These are phyloP conservation scores for Venturia effusa DNA, from an alignment of 2,329 filamentous ascomycete genomes.

Conservation along the genomic window DNA sequence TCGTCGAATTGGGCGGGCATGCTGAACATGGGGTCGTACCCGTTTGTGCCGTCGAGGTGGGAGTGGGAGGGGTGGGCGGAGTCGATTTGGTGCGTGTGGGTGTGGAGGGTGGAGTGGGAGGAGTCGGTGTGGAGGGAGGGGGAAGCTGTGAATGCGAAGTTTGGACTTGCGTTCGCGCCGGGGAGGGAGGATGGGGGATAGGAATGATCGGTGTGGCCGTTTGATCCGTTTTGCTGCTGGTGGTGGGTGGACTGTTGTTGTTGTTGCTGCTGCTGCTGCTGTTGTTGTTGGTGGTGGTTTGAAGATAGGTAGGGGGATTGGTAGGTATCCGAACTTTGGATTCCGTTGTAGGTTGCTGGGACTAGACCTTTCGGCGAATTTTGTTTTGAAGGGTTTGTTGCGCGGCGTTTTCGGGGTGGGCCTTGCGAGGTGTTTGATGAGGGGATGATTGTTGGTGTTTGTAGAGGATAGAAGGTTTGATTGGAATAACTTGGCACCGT, in stretches of 20 bases:
- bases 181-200: not conserved
- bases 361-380: not conserved
- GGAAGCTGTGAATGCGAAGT: not conserved
- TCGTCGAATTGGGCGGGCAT: constrained; percentile 20
- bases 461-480: not conserved
- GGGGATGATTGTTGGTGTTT: constrained; percentile 6
- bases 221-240: not conserved
- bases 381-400: not conserved
- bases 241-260: too few species aligned
- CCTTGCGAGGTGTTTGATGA: not conserved
- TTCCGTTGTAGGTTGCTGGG: not conserved
- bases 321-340: constrained; percentile 13
- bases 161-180: not conserved
- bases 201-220: not conserved
- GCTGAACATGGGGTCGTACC: constrained; percentile 31
- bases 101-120: not conserved
- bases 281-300: not conserved
- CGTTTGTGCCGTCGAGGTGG: constrained; percentile 4
- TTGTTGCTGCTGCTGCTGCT: too few species aligned
- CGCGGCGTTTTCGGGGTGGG: constrained; percentile 6
- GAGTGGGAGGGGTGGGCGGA: not conserved
- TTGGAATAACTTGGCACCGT: not conserved
- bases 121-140: not conserved
- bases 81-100: not conserved
- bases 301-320: constrained; percentile 10